These are phyloP conservation scores for Coemansia guatemalensis DNA, from an alignment of 192 early-diverging fungal species.

Conservation along the genomic window DNA sequence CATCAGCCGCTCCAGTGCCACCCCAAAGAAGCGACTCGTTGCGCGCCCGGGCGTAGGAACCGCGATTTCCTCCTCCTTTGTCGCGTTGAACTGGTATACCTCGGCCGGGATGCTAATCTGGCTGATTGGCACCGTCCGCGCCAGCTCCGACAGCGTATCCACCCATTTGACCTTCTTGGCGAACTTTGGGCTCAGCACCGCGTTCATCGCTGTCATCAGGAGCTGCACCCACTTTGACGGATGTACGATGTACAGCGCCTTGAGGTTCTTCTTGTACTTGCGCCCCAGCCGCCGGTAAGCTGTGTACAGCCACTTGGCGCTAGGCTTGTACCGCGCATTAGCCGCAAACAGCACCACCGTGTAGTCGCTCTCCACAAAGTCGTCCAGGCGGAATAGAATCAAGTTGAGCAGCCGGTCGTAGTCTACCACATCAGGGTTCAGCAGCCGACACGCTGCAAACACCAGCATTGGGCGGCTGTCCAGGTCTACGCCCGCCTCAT, in stretches of 20 bases:
- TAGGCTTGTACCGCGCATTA: conserved; percentile 74
- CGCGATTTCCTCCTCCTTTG: conserved; percentile 40
- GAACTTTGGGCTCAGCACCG: conserved; percentile 92
- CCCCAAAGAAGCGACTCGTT: conserved; percentile 69
- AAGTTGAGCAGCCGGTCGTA: conserved; percentile 79
- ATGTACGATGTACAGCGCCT: conserved; percentile 89
- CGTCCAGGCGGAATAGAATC: conserved; percentile 64
- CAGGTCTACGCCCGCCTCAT: conserved; percentile 72
- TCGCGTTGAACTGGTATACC: conserved; percentile 52
- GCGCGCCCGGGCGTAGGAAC: conserved; percentile 45
- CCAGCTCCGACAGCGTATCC: conserved; percentile 68
- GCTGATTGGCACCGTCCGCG: conserved; percentile 63
- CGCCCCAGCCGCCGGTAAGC: conserved; percentile 80
- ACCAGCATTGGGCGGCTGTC: conserved; percentile 81
- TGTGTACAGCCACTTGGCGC: conserved; percentile 79
- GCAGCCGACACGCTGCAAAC: conserved; percentile 81
- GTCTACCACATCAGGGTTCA: conserved; percentile 76
- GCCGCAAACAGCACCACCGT: conserved; percentile 84
- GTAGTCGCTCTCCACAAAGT: conserved; percentile 90
- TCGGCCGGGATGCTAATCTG: conserved; percentile 74
- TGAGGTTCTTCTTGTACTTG: conserved; percentile 95
- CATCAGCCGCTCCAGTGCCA: conserved; percentile 72
- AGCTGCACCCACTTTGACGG: conserved; percentile 81
- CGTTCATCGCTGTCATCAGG: conserved; percentile 81
- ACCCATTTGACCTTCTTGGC: conserved; percentile 81